Base-by-base conservation (phyloP, 2,329 filamentous ascomycete genomes). In the Claviceps pusilla region DNA sequence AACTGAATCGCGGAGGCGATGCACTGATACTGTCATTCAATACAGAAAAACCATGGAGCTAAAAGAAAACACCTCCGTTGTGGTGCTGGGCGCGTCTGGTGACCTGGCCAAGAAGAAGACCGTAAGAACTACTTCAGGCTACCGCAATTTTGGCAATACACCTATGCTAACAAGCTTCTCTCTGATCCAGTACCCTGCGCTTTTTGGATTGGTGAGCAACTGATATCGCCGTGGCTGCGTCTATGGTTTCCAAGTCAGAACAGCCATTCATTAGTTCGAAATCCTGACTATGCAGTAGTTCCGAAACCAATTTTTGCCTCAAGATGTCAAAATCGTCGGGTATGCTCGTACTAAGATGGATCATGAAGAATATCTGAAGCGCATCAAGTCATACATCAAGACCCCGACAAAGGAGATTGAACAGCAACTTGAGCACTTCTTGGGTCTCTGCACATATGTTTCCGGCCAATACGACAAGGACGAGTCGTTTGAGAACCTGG, bases 321-420 rank as follows among this genome's bases (percentile, higher is more conserved):
- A 95, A 74, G 89, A 94, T 72, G 89, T 95, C 73, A 87, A 84
- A 72, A 96, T 98, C 69, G 83, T 98, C 65, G 93, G 93, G 76
- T 98, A 98, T 88, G 93, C 93, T 65, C 85, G 93, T 69, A 98
- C 93, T 64, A 96, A 96, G 79, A 98, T 98, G 93, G 90, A 97
- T 75, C 89, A 91, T 66, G 84, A 89, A 60, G 93, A 98, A 72
- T 97, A 87, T 76, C 79, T 97, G 68, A 87, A 85, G 74, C 83
- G 93, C 62, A 89, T 98, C 73, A 91, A 87, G 74, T 95, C 89
- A 57, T 94, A 96, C 76, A 98, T 98, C 77, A 97, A 98, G 81
- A 93, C 90, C 16, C 93, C 93, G 16, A 96, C 91, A 62, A 95
- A 95, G 77, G 93, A 97, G 64, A 84, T 94, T 62, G 90, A 98